Evolutionary conservation across 1,284 basidiomycete genomes (phyloP).

Genomic region (Leccinum subfulvum): DNA sequence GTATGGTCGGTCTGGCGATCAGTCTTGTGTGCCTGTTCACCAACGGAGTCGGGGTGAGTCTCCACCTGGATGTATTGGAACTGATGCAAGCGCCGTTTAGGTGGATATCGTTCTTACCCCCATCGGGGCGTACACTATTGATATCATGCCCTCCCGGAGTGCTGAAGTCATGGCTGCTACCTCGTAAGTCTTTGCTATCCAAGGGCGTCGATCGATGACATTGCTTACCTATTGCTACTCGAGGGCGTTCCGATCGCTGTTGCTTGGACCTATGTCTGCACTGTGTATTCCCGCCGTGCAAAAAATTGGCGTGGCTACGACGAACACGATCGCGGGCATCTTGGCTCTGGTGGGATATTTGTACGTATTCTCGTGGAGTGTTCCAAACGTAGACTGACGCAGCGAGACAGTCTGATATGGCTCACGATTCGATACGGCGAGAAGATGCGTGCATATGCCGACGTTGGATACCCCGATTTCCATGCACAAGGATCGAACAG

Average conservation of each 20-base stretch:
- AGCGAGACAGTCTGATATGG: conserved; percentile 11
- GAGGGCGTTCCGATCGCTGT: conserved; percentile 44
- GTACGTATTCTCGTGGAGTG: conserved; percentile 33
- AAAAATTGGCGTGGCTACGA: conserved; percentile 25
- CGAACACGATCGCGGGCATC: conserved; percentile 46
- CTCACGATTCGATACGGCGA: conserved; percentile 46
- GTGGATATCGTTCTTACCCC: conserved; percentile 50
- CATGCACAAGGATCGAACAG: background rate
- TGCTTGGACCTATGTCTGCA: conserved; percentile 27
- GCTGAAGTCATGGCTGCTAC: conserved; percentile 52
- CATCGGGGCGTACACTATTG: conserved; percentile 56
- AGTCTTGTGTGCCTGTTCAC: conserved; percentile 45
- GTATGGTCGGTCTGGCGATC: conserved; percentile 39
- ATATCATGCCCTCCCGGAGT: conserved; percentile 49
- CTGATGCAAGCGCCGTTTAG: conserved; percentile 22
- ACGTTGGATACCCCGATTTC: conserved; percentile 42
- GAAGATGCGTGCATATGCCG: conserved; percentile 44
- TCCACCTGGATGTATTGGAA: background rate
- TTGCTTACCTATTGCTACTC: conserved; percentile 11
- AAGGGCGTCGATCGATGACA: background rate
- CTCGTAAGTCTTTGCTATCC: conserved; percentile 28
- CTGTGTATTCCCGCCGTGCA: conserved; percentile 44
- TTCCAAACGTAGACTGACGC: background rate
- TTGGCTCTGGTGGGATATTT: conserved; percentile 45
- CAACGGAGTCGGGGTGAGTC: conserved; percentile 50